Percentiles rank a stretch among this genome's conserved stretches.
These are phyloP conservation scores for Tetradesmus obliquus DNA, from an alignment of 139 green algal species.

Conservation along the genomic window DNA sequence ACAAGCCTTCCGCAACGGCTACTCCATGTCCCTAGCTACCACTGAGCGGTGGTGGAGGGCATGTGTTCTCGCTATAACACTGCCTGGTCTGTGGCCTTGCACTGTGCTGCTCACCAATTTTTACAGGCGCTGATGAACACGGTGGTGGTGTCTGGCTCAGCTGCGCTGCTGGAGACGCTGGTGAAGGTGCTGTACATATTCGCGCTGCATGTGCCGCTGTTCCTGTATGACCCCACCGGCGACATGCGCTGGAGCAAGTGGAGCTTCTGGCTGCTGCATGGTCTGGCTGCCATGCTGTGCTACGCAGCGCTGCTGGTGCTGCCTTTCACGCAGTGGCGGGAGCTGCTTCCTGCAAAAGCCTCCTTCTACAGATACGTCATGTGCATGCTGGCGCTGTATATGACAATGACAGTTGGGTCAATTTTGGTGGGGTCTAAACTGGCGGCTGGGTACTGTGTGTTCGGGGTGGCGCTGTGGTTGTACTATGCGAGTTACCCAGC, in stretches of 20 bases:
- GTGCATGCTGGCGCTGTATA: slow-evolving; percentile 54
- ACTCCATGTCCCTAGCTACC: background rate
- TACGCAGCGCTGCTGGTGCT: slow-evolving; percentile 60
- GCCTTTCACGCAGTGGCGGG: slow-evolving; percentile 59
- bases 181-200: slow-evolving; percentile 61
- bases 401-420: slow-evolving; percentile 28
- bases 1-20: background rate
- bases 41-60: background rate
- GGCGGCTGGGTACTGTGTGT: slow-evolving; percentile 66
- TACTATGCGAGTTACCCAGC: slow-evolving; percentile 64
- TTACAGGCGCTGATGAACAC: slow-evolving; percentile 61
- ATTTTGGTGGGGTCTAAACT: slow-evolving; percentile 37
- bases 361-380: slow-evolving; percentile 66
- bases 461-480: slow-evolving; percentile 48
- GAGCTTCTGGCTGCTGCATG: slow-evolving; percentile 67
- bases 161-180: slow-evolving; percentile 51
- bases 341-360: slow-evolving; percentile 66
- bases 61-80: no score
- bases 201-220: slow-evolving; percentile 59
- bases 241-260: slow-evolving; percentile 69
- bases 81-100: background rate
- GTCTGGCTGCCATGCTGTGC: slow-evolving; percentile 44
- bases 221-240: slow-evolving; percentile 36
- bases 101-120: background rate
- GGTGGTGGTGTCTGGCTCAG: slow-evolving; percentile 45